Conservation (phyloP, 768 basidiomycete species). For the Serendipita vermifera region DNA sequence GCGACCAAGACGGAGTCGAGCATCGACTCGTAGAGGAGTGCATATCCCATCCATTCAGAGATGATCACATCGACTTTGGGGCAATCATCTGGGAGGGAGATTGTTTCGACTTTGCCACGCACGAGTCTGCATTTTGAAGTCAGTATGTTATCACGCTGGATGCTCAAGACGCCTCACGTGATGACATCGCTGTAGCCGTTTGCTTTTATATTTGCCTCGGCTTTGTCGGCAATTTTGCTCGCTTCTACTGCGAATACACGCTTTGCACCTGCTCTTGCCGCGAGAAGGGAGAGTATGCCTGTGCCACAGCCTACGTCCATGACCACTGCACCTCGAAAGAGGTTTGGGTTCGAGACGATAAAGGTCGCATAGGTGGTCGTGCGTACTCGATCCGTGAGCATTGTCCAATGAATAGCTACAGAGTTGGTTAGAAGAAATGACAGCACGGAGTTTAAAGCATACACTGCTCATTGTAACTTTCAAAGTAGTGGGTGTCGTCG, state of each 20-base stretch:
- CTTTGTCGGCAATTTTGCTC: slow-evolving; percentile 66
- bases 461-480: slow-evolving; percentile 85
- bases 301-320: slow-evolving; percentile 96
- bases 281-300: slow-evolving; percentile 81
- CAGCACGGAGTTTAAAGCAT: slow-evolving; percentile 11
- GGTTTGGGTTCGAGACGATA: slow-evolving; percentile 64
- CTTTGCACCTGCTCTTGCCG: slow-evolving; percentile 78
- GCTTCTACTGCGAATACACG: slow-evolving; percentile 88
- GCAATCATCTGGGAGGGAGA: slow-evolving; percentile 56
- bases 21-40: slow-evolving; percentile 91
- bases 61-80: slow-evolving; percentile 85
- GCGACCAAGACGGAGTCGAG: slow-evolving; percentile 87
- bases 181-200: slow-evolving; percentile 47
- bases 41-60: slow-evolving; percentile 97
- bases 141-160: background rate
- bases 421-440: background rate
- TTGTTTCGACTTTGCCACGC: slow-evolving; percentile 82
- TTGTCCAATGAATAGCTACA: slow-evolving; percentile 85
- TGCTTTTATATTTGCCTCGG: slow-evolving; percentile 59
- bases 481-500: slow-evolving; percentile 89
- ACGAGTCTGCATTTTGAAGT: slow-evolving; percentile 42
- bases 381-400: slow-evolving; percentile 91
- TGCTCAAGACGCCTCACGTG: slow-evolving; percentile 28
- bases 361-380: slow-evolving; percentile 89
- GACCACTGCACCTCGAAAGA: slow-evolving; percentile 77